phyloP scores from a whole-genome alignment of 1,284 basidiomycete species.

The Cryptococcus sp. region DNA sequence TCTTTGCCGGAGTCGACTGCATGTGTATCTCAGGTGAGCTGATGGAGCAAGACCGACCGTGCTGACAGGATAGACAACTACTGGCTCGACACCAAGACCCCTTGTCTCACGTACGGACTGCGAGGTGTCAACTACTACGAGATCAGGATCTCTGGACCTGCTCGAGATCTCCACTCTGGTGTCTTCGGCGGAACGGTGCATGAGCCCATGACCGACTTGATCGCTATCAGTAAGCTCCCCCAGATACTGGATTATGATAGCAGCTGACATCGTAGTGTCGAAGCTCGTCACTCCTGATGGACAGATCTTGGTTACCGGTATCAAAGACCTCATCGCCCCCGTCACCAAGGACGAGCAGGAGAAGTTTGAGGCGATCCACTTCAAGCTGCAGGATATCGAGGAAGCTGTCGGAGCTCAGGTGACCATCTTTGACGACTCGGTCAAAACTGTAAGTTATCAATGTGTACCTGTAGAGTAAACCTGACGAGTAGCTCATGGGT shows the following conservation, averaged over 20 bases:
- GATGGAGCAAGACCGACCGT: no score
- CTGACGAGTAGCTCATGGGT: conserved; percentile 43
- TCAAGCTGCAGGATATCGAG: conserved; percentile 65
- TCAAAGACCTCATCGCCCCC: conserved; percentile 78
- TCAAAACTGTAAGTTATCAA: conserved; percentile 54
- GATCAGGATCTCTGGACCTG: conserved; percentile 75
- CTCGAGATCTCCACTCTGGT: conserved; percentile 87
- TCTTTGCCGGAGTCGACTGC: conserved; percentile 87
- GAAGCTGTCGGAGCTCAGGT: conserved; percentile 70
- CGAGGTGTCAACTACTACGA: conserved; percentile 90
- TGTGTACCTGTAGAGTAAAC: no score
- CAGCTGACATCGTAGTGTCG: conserved; percentile 46
- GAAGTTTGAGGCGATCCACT: conserved; percentile 71
- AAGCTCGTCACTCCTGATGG: conserved; percentile 80
- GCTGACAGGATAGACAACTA: conserved; percentile 43
- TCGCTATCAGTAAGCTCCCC: conserved; percentile 47
- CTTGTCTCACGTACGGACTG: conserved; percentile 50
- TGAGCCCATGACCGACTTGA: conserved; percentile 66
- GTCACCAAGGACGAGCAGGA: conserved; percentile 70
- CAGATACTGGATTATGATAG: no score
- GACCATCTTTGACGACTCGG: conserved; percentile 74
- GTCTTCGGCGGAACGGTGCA: conserved; percentile 81
- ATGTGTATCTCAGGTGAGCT: conserved; percentile 79
- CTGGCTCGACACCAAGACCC: conserved; percentile 50
- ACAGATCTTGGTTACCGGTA: conserved; percentile 82